Evolutionary conservation across 208 protist species (phyloP).

Genomic region (Endotrypanum monterogeii): DNA sequence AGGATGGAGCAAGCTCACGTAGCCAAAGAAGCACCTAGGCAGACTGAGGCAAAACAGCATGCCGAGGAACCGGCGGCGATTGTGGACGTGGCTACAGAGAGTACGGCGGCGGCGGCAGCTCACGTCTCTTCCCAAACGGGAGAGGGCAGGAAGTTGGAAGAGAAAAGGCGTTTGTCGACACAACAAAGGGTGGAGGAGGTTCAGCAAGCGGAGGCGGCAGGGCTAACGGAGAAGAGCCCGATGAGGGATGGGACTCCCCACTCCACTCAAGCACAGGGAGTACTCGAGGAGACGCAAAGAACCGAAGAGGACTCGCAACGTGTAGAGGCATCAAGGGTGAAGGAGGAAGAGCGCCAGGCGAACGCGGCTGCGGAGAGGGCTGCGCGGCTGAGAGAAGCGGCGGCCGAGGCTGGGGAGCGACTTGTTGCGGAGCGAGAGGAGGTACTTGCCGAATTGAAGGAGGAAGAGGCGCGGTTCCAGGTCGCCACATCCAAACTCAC

Average conservation of each 20-base stretch:
- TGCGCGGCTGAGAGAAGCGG: background rate
- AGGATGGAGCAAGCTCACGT: background rate
- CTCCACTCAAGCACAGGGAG: conserved; percentile 8
- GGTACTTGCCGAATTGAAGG: conserved; percentile 6
- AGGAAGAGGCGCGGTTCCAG: conserved; percentile 9
- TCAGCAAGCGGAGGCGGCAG: background rate
- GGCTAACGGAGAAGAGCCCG: conserved; percentile 1
- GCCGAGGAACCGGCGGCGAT: conserved; percentile 5
- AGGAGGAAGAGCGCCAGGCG: conserved; percentile 2
- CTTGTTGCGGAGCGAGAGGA: conserved; percentile 7
- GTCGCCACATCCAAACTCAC: conserved; percentile 15
- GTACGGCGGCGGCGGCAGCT: background rate
- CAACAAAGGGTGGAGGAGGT: background rate
- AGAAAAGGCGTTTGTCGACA: background rate
- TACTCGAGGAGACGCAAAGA: conserved; percentile 15
- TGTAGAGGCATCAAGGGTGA: background rate
- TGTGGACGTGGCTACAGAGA: background rate
- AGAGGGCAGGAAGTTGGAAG: background rate
- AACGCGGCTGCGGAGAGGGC: conserved; percentile 12
- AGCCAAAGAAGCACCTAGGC: background rate
- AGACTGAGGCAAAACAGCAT: background rate
- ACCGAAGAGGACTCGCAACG: conserved; percentile 15
- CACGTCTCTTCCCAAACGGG: conserved; percentile 1
- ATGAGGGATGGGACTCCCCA: background rate
- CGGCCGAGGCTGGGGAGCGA: background rate